phyloP scores from a whole-genome alignment of 176 grass and related monocot genomes.

The Ananas comosus region DNA sequence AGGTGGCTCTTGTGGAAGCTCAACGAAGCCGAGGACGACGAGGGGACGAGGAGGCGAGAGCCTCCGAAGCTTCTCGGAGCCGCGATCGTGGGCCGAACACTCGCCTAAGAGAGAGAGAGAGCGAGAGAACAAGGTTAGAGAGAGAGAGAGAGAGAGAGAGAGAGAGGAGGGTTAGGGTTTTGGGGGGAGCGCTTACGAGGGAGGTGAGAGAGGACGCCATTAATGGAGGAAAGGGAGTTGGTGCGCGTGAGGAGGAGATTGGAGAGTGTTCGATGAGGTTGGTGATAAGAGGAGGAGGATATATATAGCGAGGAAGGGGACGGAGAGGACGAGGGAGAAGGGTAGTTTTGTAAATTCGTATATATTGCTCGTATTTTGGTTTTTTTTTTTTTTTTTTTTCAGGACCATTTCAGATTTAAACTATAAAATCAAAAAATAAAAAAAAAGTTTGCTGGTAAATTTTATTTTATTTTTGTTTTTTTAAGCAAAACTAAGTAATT shows the following conservation, averaged over 20 bases:
- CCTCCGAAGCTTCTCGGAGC: conserved; percentile 9
- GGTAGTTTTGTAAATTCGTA: too few relatives aligned
- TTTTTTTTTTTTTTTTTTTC: not conserved
- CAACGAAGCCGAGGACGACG: conserved; percentile 11
- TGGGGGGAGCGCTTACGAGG: not conserved
- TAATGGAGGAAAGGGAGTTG: not conserved
- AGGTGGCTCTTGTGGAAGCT: conserved; percentile 8
- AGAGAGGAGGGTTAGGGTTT: not conserved
- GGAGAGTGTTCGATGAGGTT: not conserved
- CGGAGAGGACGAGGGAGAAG: too few relatives aligned
- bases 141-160: not conserved
- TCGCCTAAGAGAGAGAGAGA: conserved; percentile 31
- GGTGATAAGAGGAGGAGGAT: not conserved
- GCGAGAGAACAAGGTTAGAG: not conserved
- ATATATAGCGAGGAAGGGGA: not conserved
- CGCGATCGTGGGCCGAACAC: conserved; percentile 22
- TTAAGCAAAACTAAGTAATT: not conserved
- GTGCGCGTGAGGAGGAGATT: not conserved
- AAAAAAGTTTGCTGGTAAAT: too few relatives aligned
- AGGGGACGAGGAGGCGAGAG: conserved; percentile 12
- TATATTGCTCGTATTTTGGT: not conserved
- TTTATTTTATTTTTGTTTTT: not conserved
- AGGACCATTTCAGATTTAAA: not conserved
- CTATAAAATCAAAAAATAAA: too few relatives aligned
- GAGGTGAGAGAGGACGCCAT: conserved; percentile 15